phyloP scores from a whole-genome alignment of 305 asterid genomes.

The Ajuga reptans region DNA sequence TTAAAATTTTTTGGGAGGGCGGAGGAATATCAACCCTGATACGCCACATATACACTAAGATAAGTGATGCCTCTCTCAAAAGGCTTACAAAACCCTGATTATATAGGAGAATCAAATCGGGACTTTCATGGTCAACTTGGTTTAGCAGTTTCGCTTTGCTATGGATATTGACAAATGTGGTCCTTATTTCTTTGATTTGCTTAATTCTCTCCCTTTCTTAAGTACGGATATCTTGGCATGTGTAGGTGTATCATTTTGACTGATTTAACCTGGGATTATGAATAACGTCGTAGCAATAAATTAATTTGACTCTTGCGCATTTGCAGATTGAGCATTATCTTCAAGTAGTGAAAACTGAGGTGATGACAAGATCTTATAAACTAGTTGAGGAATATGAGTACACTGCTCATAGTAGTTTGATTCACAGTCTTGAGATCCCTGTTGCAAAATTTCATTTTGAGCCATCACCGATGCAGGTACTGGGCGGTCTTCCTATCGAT shows the following conservation, averaged over 20 bases:
- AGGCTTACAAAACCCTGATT: neutral
- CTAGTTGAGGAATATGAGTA: constrained; percentile 86
- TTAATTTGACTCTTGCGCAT: neutral
- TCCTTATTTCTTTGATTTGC: neutral
- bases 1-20: no score
- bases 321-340: constrained; percentile 95
- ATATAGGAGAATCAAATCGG: neutral
- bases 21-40: neutral
- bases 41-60: neutral
- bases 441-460: constrained; percentile 83
- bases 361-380: constrained; percentile 72
- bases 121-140: neutral
- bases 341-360: constrained; percentile 94
- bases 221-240: neutral
- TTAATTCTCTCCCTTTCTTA: neutral
- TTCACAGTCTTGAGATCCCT: constrained; percentile 66
- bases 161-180: neutral
- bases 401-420: constrained; percentile 92
- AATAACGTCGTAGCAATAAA: constrained; percentile 7
- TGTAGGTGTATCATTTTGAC: neutral
- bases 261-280: neutral
- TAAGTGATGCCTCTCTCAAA: neutral
- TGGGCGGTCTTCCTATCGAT: constrained; percentile 5
- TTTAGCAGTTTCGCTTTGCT: neutral
- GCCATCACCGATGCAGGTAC: constrained; percentile 94